Evolutionary conservation across 2,329 filamentous ascomycete species (phyloP).

Genomic region (Fulvia fulva): DNA sequence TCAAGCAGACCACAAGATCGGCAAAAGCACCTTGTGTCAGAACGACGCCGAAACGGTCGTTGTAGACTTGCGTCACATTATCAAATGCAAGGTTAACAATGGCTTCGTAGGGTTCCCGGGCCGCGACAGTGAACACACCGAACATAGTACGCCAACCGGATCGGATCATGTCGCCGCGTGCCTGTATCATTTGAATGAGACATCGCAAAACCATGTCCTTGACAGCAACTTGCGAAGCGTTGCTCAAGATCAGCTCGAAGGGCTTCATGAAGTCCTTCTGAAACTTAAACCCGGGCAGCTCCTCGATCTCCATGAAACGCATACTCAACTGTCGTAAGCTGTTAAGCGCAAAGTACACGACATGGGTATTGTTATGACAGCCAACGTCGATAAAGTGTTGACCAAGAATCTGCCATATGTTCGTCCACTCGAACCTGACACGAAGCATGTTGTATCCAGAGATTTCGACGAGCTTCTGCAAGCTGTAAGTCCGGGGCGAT

Average conservation of each 20-base stretch:
- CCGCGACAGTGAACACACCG: slow-evolving; percentile 94
- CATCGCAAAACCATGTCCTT: slow-evolving; percentile 97
- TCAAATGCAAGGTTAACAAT: slow-evolving; percentile 97
- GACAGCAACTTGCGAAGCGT: slow-evolving; percentile 83
- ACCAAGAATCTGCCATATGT: slow-evolving; percentile 95
- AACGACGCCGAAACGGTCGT: slow-evolving; percentile 89
- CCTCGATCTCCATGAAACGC: slow-evolving; percentile 98
- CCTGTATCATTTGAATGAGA: slow-evolving; percentile 98
- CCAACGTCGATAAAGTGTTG: slow-evolving; percentile 98
- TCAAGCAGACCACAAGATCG: slow-evolving; percentile 91
- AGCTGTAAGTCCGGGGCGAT: slow-evolving; percentile 89
- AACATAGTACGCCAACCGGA: slow-evolving; percentile 99
- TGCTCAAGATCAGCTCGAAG: slow-evolving; percentile 95
- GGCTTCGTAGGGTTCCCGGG: slow-evolving; percentile 84
- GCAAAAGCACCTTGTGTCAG: slow-evolving; percentile 96
- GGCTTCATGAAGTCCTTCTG: slow-evolving; percentile 99
- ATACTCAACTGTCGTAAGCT: slow-evolving; percentile 93
- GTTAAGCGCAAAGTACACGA: slow-evolving; percentile 96
- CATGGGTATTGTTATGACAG: slow-evolving; percentile 91
- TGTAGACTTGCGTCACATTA: slow-evolving; percentile 93
- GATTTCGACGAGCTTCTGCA: slow-evolving; percentile 98
- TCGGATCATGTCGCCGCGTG: slow-evolving; percentile 90
- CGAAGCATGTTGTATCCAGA: slow-evolving; percentile 99
- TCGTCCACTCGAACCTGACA: slow-evolving; percentile 97
- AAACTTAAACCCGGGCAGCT: slow-evolving; percentile 97